These are phyloP conservation scores for Berberis thunbergii DNA, from an alignment of 164 flowering plant genomes.

Conservation along the genomic window DNA sequence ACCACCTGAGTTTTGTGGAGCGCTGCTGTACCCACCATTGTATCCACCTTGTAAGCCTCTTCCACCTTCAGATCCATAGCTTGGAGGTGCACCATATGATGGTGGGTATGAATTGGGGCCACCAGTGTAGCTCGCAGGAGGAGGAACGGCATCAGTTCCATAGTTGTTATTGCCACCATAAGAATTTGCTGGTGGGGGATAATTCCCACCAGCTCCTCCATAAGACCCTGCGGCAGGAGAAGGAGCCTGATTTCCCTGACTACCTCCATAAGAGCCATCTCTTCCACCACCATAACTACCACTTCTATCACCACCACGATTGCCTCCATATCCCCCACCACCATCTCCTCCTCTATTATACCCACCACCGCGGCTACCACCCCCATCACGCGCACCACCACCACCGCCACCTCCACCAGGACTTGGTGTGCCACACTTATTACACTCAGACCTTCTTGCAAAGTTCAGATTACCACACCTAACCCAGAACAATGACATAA, in stretches of 20 bases:
- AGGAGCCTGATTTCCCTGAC: conserved; percentile 36
- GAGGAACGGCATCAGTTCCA: conserved; percentile 76
- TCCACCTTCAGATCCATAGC: conserved; percentile 44
- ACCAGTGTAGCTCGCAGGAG: conserved; percentile 65
- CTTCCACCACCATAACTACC: too few species aligned
- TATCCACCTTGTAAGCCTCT: conserved; percentile 34
- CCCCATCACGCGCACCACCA: conserved; percentile 32
- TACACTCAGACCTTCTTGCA: conserved; percentile 84
- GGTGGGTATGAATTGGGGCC: conserved; percentile 76
- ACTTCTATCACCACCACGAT: conserved; percentile 71
- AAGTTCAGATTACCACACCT: conserved; percentile 96
- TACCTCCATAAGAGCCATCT: conserved; percentile 41
- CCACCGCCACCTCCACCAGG: conserved; percentile 45
- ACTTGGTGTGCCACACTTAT: conserved; percentile 81
- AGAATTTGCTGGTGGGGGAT: conserved; percentile 41
- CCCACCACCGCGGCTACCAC: conserved; percentile 14
- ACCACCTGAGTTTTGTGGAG: conserved; percentile 34
- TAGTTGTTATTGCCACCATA: conserved; percentile 48
- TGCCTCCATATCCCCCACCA: conserved; percentile 28
- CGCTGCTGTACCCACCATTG: conserved; percentile 25
- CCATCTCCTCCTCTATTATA: not conserved
- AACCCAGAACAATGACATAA: conserved; percentile 18
- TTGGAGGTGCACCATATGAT: conserved; percentile 57
- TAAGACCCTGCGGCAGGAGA: conserved; percentile 38
- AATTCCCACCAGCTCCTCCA: conserved; percentile 47